Evolutionary conservation across 176 grass and related monocot genomes (phyloP), one percentile per base, ranked within the genome.

Genomic region (Musa itinerans): DNA sequence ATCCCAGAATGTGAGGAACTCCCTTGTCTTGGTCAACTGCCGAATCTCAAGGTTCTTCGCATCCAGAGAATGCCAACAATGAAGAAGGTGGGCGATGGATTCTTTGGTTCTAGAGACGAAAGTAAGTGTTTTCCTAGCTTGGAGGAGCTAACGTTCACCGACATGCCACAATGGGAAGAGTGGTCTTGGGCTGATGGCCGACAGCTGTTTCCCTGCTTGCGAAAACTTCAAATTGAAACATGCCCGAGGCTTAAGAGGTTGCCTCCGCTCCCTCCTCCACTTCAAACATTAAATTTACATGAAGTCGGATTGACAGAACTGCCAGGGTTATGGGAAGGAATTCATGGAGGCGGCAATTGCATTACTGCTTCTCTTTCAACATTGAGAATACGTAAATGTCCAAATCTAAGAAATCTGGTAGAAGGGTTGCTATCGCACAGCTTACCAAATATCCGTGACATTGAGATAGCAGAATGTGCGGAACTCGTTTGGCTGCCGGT

Each of bases 231-330:
- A n/a, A 23, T 80, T 16, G 27, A 0, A 10, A 15, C 61, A 72
- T 80, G 78, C 55, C 65, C 49, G 27, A 59, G 61, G 9, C 69
- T 80, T 20, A 59, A 9, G 50, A 50, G 11, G 66, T 23, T 80
- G 10, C 64, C 78, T 69, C 21, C 16, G 54, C 50, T 80, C 17
- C 65, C 24, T 20, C 12, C 25, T 22, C 24, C 48, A 15, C 2
- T 57, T 49, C n/a, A n/a, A n/a, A n/a, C n/a, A n/a, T n/a, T n/a
- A n/a, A n/a, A n/a, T n/a, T n/a, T n/a, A n/a, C n/a, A n/a, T n/a
- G n/a, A n/a, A n/a, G n/a, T n/a, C n/a, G n/a, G n/a, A n/a, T n/a
- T n/a, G n/a, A n/a, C n/a, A n/a, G n/a, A n/a, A n/a, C n/a, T n/a
- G n/a, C n/a, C n/a, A n/a, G n/a, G n/a, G n/a, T n/a, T n/a, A n/a